Evolutionary conservation across 2,329 filamentous ascomycete species (phyloP), one percentile per base, ranked within the genome.

Genomic region (Fusarium denticulatum): DNA sequence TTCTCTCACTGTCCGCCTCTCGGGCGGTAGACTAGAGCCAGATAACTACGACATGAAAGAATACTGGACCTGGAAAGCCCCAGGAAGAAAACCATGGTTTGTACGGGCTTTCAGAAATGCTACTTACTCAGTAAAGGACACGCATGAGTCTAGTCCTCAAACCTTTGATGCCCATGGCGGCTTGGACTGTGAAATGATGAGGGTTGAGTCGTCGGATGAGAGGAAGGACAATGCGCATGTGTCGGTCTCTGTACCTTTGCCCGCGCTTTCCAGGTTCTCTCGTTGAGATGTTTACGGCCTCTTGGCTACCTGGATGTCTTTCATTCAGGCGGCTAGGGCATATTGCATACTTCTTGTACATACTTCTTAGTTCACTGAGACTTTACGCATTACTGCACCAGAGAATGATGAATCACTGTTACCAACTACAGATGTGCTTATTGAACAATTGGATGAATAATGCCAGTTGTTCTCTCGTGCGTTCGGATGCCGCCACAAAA

Each of bases 61-160:
- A n/a, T 74, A 76, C 32, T 76, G 73, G 73, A 74, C 74, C 6
- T 76, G 73, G 74, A 76, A 63, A n/a, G 58, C 56, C 0, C 65
- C 68, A 0, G 73, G 73, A 9, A 64, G 47, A 28, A 76, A 70
- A 3, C 71, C 71, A 0, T 76, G 73, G 73, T 70, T 64, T 43
- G 55, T 76, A 2, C 68, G 68, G 15, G 71, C 42, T 5, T 30
- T 72, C 2, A 60, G 52, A 32, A 56, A 60, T 4, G 28, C 20
- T 1, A 36, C 40, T 12, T 46, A 61, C 7, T 42, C 58, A 11
- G 34, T 43, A 12, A 62, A 63, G 30, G 18, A 22, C 4, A 45
- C 39, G 13, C 16, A 43, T 10, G 11, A 42, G 10, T 55, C 55
- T 4, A 37, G 32, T 30, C 22, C 40, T 8, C 36, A 42, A 9